phyloP scores from a whole-genome alignment of 495 filamentous ascomycete species.

The Aspergillus affinis region DNA sequence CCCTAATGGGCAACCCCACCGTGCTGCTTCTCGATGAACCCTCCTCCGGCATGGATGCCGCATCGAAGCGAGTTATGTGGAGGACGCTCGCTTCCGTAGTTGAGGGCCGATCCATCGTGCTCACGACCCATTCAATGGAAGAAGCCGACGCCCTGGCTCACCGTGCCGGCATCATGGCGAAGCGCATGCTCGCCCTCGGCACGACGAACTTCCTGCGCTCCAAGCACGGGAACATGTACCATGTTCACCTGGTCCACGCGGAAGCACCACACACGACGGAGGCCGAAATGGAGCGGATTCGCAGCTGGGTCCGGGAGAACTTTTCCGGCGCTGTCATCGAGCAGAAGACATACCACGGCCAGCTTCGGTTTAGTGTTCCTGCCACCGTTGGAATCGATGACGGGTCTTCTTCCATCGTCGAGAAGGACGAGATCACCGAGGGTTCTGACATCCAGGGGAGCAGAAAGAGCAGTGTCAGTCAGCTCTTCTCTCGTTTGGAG shows the following conservation, averaged over 20 bases:
- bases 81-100: constrained; percentile 38
- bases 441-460: neutral
- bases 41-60: constrained; percentile 49
- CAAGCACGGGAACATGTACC: constrained; percentile 40
- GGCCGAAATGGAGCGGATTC: constrained; percentile 62
- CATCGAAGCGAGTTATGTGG: constrained; percentile 52
- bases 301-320: constrained; percentile 56
- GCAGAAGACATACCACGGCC: constrained; percentile 75
- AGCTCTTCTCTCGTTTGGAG: constrained; percentile 70
- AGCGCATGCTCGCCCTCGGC: constrained; percentile 43
- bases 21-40: constrained; percentile 53
- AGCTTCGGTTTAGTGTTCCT: constrained; percentile 75
- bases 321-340: constrained; percentile 65
- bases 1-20: constrained; percentile 49
- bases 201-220: constrained; percentile 36
- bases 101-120: constrained; percentile 37
- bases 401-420: neutral
- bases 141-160: constrained; percentile 46
- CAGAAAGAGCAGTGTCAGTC: constrained; percentile 45
- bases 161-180: constrained; percentile 43
- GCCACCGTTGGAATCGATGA: constrained; percentile 14
- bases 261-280: constrained; percentile 67
- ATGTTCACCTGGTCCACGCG: constrained; percentile 62
- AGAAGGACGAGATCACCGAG: constrained; percentile 1
- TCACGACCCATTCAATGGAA: constrained; percentile 49